Conservation (phyloP, 345 rosid genomes). For the Rhizophora mangle region DNA sequence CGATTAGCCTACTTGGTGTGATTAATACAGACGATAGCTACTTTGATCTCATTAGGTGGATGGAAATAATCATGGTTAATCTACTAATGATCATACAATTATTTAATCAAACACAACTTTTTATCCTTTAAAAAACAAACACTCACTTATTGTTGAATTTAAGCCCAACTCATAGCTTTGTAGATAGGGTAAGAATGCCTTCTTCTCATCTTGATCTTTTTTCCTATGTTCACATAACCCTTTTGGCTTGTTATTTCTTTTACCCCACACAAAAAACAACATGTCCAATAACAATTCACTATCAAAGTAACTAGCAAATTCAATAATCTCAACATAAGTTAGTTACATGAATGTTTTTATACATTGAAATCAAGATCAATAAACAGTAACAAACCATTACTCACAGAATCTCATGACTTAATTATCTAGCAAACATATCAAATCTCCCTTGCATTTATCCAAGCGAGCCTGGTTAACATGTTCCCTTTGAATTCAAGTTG, state of each 20-base stretch:
- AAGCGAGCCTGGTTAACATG: slow-evolving; percentile 43
- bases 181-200: too few species aligned
- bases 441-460: slow-evolving; percentile 29
- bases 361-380: background rate
- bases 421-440: too few species aligned
- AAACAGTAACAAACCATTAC: background rate
- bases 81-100: background rate
- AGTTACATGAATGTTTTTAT: too few species aligned
- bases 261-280: background rate
- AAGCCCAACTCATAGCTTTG: too few species aligned
- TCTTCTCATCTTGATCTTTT: too few species aligned
- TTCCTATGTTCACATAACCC: too few species aligned
- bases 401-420: too few species aligned
- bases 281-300: background rate
- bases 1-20: background rate
- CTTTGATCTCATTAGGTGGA: background rate
- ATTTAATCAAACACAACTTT: background rate
- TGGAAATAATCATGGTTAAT: background rate
- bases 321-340: too few species aligned
- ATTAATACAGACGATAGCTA: background rate
- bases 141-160: too few species aligned
- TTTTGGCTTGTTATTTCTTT: background rate
- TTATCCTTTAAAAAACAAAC: too few species aligned
- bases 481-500: too few species aligned
- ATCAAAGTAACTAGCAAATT: too few species aligned